Evolutionary conservation across 129 eudicot genomes (phyloP).

Genomic region (Ambrosia artemisiifolia): DNA sequence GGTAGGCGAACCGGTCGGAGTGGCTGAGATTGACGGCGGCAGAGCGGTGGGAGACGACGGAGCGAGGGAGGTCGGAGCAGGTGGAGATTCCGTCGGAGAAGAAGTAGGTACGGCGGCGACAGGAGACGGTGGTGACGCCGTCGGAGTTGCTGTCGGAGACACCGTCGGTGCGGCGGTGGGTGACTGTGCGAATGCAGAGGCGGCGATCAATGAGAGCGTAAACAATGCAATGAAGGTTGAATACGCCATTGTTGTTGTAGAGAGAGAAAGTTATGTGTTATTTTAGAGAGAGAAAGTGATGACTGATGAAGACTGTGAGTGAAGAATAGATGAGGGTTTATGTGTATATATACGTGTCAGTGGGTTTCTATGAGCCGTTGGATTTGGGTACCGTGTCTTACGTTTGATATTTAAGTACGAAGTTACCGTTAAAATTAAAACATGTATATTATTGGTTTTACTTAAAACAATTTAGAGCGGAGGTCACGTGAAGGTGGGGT

Average conservation of each 20-base stretch:
- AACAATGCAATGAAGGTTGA: conserved; percentile 27
- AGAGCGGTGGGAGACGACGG: conserved; percentile 16
- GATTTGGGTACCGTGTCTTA: conserved; percentile 18
- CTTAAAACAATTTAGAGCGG: no score
- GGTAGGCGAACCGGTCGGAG: conserved; percentile 40
- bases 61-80: neutral
- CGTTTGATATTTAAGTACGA: neutral
- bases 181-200: conserved; percentile 59
- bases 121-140: conserved; percentile 36
- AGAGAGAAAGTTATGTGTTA: neutral
- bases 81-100: conserved; percentile 35
- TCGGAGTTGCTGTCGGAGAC: conserved; percentile 40
- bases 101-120: conserved; percentile 31
- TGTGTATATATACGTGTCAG: conserved; percentile 24
- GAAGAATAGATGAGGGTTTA: conserved; percentile 13
- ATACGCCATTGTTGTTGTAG: conserved; percentile 35
- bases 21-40: conserved; percentile 23
- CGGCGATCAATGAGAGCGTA: conserved; percentile 42
- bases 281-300: conserved; percentile 6
- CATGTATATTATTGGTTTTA: no score
- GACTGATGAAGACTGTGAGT: neutral
- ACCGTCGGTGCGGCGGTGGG: conserved; percentile 45
- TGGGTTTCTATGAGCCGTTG: conserved; percentile 17
- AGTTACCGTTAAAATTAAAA: conserved; percentile 28
- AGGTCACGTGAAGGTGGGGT: no score